These are phyloP conservation scores for Cronartium quercuum DNA, from an alignment of 1,284 basidiomycete species.

Conservation along the genomic window DNA sequence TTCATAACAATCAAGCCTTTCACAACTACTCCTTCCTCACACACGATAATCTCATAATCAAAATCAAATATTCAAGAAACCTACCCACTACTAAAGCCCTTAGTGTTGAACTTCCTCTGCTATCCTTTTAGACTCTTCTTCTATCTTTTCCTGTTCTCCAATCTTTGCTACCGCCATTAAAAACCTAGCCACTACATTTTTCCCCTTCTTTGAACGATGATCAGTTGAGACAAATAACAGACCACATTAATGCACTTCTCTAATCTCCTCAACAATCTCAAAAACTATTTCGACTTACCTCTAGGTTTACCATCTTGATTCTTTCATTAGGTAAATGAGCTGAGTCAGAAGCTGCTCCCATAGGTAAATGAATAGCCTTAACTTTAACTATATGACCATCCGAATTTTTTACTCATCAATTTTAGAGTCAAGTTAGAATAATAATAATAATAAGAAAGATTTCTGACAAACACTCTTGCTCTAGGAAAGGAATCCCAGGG, in stretches of 20 bases:
- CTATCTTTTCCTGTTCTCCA: too few relatives aligned
- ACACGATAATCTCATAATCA: too few relatives aligned
- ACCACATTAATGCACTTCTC: background rate
- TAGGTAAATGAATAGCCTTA: conserved; percentile 73
- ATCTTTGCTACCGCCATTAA: conserved; percentile 20
- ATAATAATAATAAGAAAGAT: background rate
- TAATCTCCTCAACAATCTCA: background rate
- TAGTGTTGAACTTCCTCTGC: too few relatives aligned
- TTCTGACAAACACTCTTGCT: conserved; percentile 61
- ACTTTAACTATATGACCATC: conserved; percentile 51
- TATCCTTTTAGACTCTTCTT: too few relatives aligned
- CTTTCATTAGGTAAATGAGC: conserved; percentile 55
- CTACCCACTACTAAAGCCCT: too few relatives aligned
- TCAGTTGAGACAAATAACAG: background rate
- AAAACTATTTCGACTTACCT: conserved; percentile 43
- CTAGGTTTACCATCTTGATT: conserved; percentile 51
- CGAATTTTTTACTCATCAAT: background rate
- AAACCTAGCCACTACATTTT: conserved; percentile 36
- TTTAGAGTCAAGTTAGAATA: background rate
- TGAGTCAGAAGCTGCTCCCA: conserved; percentile 65
- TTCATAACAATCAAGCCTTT: too few relatives aligned
- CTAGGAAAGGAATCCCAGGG: conserved; percentile 68
- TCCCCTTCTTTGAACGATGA: conserved; percentile 36
- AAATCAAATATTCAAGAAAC: too few relatives aligned
- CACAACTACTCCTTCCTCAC: too few relatives aligned